Base-by-base conservation (phyloP, 208 protist genomes). In the Trypanosoma lewisi region DNA sequence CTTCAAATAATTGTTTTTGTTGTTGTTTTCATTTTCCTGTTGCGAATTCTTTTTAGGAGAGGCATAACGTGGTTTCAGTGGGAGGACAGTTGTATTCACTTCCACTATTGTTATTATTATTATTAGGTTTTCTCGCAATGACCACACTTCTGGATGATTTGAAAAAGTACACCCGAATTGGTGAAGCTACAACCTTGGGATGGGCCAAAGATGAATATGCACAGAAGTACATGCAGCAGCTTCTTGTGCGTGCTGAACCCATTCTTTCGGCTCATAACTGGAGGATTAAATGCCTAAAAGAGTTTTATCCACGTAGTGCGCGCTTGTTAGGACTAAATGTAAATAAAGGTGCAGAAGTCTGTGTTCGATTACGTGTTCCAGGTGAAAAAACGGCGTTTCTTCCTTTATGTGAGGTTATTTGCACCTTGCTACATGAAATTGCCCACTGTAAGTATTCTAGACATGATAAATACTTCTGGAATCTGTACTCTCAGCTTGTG, bases 391-490 rank as follows among this genome's bases (percentile, higher is more conserved):
- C 66, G n/a, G 58, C 67, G 12, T 97, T 97, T 68, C 70, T 94
- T 41, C 84, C 87, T 19, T 96, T 94, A 60, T 70, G 93, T 39
- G 79, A 93, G 34, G 84, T 97, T 23, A 28, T 96, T 0, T 88
- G 84, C 63, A 97, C 89, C 1, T 76, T 89, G 14, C 63, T 97
- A 44, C 92, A 97, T 73, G 92, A 97, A 78, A 70, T 97, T 14
- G 85, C 83, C 5, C 92, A 97, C 63, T 92, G 82, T 58, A 55
- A 67, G 25, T 65, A 82, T 60, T 78, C 74, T 0, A 70, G 61
- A 30, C 90, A 96, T 59, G 69, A 93, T 54, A 70, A 73, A 41
- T 41, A 71, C 6, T 96, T 96, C 57, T 93, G 87, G 85, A 52
- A 72, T 37, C 74, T 92, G 8, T 91, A 93, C 65, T 73, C 89